Percentiles rank a stretch among this genome's conserved stretches.
These are phyloP conservation scores for Symbiotaphrina buchneri DNA, from an alignment of 495 filamentous ascomycete genomes.

Conservation along the genomic window DNA sequence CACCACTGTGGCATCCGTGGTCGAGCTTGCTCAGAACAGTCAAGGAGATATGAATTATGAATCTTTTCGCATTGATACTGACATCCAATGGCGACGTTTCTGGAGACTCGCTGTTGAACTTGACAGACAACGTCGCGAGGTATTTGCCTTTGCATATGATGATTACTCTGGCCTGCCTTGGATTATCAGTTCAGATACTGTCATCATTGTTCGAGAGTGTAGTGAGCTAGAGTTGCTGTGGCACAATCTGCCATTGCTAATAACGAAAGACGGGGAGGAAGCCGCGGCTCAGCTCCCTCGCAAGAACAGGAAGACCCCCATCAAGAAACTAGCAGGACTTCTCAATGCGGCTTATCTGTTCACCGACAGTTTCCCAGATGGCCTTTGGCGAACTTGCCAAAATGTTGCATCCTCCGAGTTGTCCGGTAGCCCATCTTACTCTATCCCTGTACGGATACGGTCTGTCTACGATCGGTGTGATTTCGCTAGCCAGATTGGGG, in stretches of 20 bases:
- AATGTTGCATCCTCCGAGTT: conserved; percentile 40
- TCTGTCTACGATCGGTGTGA: conserved; percentile 47
- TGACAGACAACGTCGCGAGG: conserved; percentile 63
- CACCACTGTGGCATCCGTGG: conserved; percentile 38
- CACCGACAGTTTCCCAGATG: conserved; percentile 32
- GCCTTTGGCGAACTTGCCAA: conserved; percentile 33
- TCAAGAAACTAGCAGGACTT: conserved; percentile 19
- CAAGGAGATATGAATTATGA: conserved; percentile 49
- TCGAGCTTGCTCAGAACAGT: conserved; percentile 31
- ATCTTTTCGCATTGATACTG: conserved; percentile 42
- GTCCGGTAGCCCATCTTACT: conserved; percentile 39
- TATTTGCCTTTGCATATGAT: conserved; percentile 55
- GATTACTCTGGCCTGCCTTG: conserved; percentile 47
- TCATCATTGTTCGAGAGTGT: conserved; percentile 58
- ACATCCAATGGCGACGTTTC: conserved; percentile 76
- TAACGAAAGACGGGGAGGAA: no score
- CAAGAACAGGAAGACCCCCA: conserved; percentile 3
- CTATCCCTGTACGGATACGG: conserved; percentile 45
- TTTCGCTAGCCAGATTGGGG: conserved; percentile 48
- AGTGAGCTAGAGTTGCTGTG: conserved; percentile 49
- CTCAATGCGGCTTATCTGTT: conserved; percentile 38
- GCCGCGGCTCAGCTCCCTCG: not conserved
- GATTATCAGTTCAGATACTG: conserved; percentile 56
- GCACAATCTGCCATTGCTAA: no score
- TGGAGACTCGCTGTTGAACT: conserved; percentile 69